phyloP scores from a whole-genome alignment of 306 rosid genomes.

The Vicia faba region DNA sequence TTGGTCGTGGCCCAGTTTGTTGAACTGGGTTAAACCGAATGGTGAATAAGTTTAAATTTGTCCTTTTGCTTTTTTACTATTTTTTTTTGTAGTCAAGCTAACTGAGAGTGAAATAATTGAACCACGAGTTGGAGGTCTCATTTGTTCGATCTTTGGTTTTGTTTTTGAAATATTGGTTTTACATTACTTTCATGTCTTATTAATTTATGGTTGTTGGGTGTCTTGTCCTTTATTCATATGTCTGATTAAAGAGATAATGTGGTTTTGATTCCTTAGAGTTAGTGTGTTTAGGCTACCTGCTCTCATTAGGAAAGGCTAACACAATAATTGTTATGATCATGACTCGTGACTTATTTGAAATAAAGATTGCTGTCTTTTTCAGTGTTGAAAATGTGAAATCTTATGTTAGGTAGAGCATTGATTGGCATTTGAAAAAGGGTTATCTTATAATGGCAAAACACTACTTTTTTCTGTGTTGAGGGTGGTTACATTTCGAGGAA shows the following conservation, averaged over 20 bases:
- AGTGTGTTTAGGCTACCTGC: slow-evolving; percentile 10
- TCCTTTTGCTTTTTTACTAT: neutral
- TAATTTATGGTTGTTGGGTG: slow-evolving; percentile 16
- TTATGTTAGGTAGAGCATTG: slow-evolving; percentile 6
- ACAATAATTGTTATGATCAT: slow-evolving; percentile 13
- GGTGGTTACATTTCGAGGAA: slow-evolving; percentile 5
- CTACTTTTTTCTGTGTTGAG: neutral
- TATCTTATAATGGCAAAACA: slow-evolving; percentile 3
- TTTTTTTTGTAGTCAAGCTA: neutral
- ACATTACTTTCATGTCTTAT: neutral
- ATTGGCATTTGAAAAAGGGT: slow-evolving; percentile 9
- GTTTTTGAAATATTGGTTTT: neutral
- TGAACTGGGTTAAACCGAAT: too few species aligned
- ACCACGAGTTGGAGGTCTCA: neutral
- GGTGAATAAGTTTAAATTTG: neutral
- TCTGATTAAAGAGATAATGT: neutral
- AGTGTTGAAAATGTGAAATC: slow-evolving; percentile 12
- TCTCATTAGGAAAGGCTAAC: slow-evolving; percentile 11
- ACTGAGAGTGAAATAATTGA: neutral
- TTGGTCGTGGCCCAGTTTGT: neutral
- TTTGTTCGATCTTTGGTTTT: neutral
- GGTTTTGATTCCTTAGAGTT: neutral
- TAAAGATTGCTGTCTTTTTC: slow-evolving; percentile 8
- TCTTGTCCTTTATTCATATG: slow-evolving; percentile 9
- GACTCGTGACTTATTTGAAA: slow-evolving; percentile 7